Evolutionary conservation across 2,329 filamentous ascomycete genomes (phyloP).

Genomic region (Xylariaceae sp.): DNA sequence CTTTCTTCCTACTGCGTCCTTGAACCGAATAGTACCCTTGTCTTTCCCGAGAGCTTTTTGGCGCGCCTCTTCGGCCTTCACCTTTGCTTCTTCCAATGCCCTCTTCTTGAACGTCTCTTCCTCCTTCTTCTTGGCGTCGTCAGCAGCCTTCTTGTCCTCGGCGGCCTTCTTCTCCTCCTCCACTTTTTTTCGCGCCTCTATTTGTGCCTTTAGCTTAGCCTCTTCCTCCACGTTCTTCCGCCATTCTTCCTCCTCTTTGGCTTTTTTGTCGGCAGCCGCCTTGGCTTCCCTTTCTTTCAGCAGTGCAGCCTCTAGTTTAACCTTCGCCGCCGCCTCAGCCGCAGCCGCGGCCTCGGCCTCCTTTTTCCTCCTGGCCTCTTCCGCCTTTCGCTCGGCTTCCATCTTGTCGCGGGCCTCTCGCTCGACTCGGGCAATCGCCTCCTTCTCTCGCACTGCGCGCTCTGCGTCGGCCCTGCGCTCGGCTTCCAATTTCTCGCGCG

Average conservation of each 20-base stretch:
- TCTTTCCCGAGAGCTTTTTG: constrained; percentile 46
- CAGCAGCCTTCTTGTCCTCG: constrained; percentile 35
- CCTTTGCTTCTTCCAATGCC: constrained; percentile 38
- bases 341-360: constrained; percentile 37
- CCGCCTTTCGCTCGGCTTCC: constrained; percentile 29
- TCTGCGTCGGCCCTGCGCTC: constrained; percentile 33
- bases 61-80: constrained; percentile 35
- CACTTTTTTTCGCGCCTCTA: constrained; percentile 31
- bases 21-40: constrained; percentile 76
- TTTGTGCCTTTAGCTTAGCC: constrained; percentile 31
- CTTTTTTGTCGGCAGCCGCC: constrained; percentile 18
- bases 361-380: constrained; percentile 35
- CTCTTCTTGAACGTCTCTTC: constrained; percentile 48
- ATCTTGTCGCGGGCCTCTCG: constrained; percentile 27
- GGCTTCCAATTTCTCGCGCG: constrained; percentile 27
- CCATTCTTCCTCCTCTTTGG: constrained; percentile 20
- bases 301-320: constrained; percentile 33
- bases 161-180: constrained; percentile 30
- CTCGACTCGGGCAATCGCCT: constrained; percentile 25
- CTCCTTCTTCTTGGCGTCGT: constrained; percentile 46
- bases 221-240: constrained; percentile 21
- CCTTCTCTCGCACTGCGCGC: constrained; percentile 17
- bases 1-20: constrained; percentile 84
- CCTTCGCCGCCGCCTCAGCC: constrained; percentile 40
- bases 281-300: constrained; percentile 18